Base-by-base conservation (phyloP, 768 basidiomycete genomes). In the Xerocomellus chrysenteron region DNA sequence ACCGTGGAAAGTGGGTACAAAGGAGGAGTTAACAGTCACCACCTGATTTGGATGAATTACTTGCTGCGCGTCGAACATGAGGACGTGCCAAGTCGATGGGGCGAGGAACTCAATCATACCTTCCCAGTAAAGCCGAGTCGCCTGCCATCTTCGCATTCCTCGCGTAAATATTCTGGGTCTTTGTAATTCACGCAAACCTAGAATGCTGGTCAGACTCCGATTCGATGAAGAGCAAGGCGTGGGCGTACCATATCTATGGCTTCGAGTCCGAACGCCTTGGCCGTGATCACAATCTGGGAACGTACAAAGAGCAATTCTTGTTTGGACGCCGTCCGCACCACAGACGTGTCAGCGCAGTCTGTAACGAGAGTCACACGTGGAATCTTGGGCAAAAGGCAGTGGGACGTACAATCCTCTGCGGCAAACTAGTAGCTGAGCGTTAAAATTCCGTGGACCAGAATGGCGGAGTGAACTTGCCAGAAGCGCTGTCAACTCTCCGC, bases 41-140 rank as follows among this genome's bases (percentile, higher is more conserved):
- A 96, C 82, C 71, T 98, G 95, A 26, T 76, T 75, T 0, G 95
- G 95, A 70, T 98, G 95, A 40, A 98, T 95, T 2, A 90, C 92
- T 94, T 98, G 95, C 92, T 94, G 69, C 19, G 55, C 32, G 42
- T 35, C 42, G 21, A 49, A 26, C 24, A 46, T 56, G 36, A 50
- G 43, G 19, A n/a, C n/a, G 37, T 41, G 32, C 43, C 52, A 28
- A 26, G n/a, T 52, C 58, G 54, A 32, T 33, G 13, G 44, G 10
- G 37, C 14, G 40, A 49, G 14, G 12, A 41, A 50, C 16, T n/a
- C 10, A 46, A 40, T 36, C 46, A 19, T 47, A 85, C 93, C 82
- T 97, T 97, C 44, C 94, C 95, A n/a, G 86, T 88, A 66, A 94
- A 98, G 0, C 95, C 95, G 14, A 97, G 74, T 53, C 84, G 75